These are phyloP conservation scores for Chrysoporthe deuterocubensis DNA, from an alignment of 2,329 filamentous ascomycete species.

Conservation along the genomic window DNA sequence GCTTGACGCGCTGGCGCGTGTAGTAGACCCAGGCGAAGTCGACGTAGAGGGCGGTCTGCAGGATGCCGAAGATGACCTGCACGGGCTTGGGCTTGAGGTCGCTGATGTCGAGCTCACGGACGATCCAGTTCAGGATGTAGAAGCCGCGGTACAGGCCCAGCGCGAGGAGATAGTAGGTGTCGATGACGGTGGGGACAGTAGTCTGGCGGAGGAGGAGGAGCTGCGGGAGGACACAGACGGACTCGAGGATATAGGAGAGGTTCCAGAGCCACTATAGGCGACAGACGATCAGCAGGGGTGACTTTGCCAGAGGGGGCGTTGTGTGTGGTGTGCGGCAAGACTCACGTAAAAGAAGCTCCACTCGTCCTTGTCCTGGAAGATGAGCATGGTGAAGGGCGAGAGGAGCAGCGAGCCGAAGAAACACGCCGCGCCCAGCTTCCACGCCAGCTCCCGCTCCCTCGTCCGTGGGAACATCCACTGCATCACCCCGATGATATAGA, in stretches of 20 bases:
- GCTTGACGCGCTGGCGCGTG: slow-evolving; percentile 89
- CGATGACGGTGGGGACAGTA: slow-evolving; percentile 93
- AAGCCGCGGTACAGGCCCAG: slow-evolving; percentile 86
- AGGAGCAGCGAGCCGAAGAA: slow-evolving; percentile 67
- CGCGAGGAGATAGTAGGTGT: slow-evolving; percentile 91
- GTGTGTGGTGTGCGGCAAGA: slow-evolving; percentile 20
- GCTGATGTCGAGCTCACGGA: slow-evolving; percentile 63
- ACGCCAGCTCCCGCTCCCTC: slow-evolving; percentile 88
- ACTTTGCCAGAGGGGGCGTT: slow-evolving; percentile 22
- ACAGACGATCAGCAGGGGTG: not conserved
- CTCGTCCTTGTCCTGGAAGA: slow-evolving; percentile 57
- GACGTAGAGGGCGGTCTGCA: slow-evolving; percentile 88
- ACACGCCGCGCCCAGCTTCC: slow-evolving; percentile 80
- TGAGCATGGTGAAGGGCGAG: slow-evolving; percentile 73
- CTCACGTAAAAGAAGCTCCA: slow-evolving; percentile 59
- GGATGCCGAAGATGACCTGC: slow-evolving; percentile 81
- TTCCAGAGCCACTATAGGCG: slow-evolving; percentile 72
- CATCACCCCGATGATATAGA: slow-evolving; percentile 90
- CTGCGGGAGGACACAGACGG: slow-evolving; percentile 87
- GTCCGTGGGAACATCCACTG: slow-evolving; percentile 83
- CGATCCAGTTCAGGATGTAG: slow-evolving; percentile 92
- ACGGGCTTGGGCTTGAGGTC: slow-evolving; percentile 68
- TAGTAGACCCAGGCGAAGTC: slow-evolving; percentile 99
- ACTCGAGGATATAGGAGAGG: slow-evolving; percentile 91
- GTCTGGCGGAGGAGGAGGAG: slow-evolving; percentile 90